These are phyloP conservation scores for Hemisphaericaspora xylofermentans DNA, from an alignment of 1,139 yeast genomes.

Conservation along the genomic window DNA sequence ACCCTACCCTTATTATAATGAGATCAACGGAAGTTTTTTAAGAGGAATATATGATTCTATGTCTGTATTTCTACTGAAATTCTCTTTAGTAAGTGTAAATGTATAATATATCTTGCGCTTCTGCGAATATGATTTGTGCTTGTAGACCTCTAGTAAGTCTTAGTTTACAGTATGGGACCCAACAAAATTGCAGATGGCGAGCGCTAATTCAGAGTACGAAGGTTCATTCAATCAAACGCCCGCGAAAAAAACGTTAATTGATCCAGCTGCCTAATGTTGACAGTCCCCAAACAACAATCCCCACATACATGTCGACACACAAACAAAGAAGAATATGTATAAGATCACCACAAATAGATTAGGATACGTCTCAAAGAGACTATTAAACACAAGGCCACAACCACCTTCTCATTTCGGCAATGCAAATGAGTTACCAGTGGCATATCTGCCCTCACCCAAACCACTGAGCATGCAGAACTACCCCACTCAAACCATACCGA, in stretches of 20 bases:
- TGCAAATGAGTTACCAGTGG: neutral
- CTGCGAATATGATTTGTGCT: neutral
- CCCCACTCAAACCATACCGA: neutral
- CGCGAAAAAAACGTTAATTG: too few species aligned
- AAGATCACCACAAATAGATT: neutral
- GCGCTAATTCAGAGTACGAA: too few species aligned
- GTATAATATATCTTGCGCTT: constrained; percentile 2
- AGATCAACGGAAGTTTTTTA: neutral
- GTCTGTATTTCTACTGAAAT: neutral
- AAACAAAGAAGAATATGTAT: too few species aligned
- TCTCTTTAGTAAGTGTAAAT: constrained; percentile 2
- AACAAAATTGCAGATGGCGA: neutral
- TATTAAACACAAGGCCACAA: neutral
- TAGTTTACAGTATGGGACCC: too few species aligned
- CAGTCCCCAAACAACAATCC: too few species aligned
- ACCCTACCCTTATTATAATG: neutral
- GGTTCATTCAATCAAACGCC: too few species aligned
- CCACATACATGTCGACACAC: too few species aligned
- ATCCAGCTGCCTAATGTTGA: too few species aligned
- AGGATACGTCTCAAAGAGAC: neutral
- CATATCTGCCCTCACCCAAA: neutral
- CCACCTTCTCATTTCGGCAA: neutral
- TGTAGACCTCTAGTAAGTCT: too few species aligned
- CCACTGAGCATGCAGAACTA: neutral
- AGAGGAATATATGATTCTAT: neutral